Evolutionary conservation across 495 filamentous ascomycete genomes (phyloP), one percentile per base, ranked within the genome.

Genomic region (Penicillium verhagenii): DNA sequence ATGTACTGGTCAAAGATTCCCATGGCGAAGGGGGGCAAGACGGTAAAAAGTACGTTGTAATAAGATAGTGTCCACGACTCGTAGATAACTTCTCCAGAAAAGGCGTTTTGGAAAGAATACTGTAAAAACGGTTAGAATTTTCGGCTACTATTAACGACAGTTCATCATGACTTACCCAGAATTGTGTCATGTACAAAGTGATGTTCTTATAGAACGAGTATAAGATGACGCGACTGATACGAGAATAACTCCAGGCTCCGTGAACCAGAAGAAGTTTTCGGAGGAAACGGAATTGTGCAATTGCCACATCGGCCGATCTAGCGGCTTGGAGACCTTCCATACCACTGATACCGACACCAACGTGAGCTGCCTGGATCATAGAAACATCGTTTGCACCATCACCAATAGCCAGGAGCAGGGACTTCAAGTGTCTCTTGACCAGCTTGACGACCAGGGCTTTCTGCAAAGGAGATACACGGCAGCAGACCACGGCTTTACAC

Each of bases 171-270:
- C 86, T 74, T 75, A 89, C 86, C 93, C 95, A 99, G 70, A 99
- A 99, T 69, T 99, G 95, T 62, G 95, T 99, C 86, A 97, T 94
- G 73, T 96, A 97, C 39, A 99, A 77, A 3, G 92, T 87, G 59
- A 97, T 96, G 73, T 99, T 99, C 79, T 99, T 99, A 79, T 99
- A 99, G 68, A 96, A 99, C 1, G 94, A 97, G 72, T 97, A 99
- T 39, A 99, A 72, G 59, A 99, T 97, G 28, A 94, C 89, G 68
- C 93, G 96, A 79, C 87, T 91, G 64, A 99, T 90, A 35, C 95
- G 90, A 60, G 97, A 92, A 64, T 99, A 99, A 64, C 88, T 93
- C 95, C 95, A 99, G 9, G 93, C 85, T 43, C 95, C 95, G 64
- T 99, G 95, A 9, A 99, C 95, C 33, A 99, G 82, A 10, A 97